Conservation (phyloP, 2,329 filamentous ascomycete genomes). For the Fusarium veterinarium region DNA sequence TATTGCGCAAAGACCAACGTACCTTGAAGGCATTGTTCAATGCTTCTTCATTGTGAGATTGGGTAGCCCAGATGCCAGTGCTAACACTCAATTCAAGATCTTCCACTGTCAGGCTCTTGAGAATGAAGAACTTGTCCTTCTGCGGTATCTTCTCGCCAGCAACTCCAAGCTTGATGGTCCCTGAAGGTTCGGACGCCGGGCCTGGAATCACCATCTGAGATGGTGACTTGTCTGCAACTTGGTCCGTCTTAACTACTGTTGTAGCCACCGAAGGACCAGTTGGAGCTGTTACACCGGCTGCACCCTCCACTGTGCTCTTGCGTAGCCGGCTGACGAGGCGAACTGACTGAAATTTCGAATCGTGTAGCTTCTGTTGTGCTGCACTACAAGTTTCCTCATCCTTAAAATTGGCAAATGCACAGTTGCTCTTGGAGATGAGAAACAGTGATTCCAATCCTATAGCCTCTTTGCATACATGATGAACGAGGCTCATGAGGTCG, state of each 20-base stretch:
- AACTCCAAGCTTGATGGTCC: background rate
- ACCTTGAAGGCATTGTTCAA: conserved; percentile 88
- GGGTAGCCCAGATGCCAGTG: conserved; percentile 93
- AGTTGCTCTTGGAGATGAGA: conserved; percentile 96
- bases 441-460: conserved; percentile 88
- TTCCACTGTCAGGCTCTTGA: conserved; percentile 92
- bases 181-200: conserved; percentile 8
- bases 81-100: conserved; percentile 89
- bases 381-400: conserved; percentile 79
- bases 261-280: conserved; percentile 64
- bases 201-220: conserved; percentile 2
- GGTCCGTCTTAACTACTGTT: conserved; percentile 33
- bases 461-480: conserved; percentile 87
- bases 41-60: conserved; percentile 88
- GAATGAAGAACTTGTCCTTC: conserved; percentile 86
- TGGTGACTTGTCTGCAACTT: conserved; percentile 13
- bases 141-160: conserved; percentile 38
- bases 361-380: conserved; percentile 87
- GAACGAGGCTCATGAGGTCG: conserved; percentile 84
- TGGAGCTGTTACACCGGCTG: conserved; percentile 61
- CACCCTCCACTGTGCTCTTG: conserved; percentile 62
- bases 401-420: conserved; percentile 95
- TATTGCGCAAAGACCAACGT: conserved; percentile 41
- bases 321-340: conserved; percentile 87
- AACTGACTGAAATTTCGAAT: conserved; percentile 88